phyloP scores from a whole-genome alignment of 148 eudicot species.

The Amaranthus palmeri region DNA sequence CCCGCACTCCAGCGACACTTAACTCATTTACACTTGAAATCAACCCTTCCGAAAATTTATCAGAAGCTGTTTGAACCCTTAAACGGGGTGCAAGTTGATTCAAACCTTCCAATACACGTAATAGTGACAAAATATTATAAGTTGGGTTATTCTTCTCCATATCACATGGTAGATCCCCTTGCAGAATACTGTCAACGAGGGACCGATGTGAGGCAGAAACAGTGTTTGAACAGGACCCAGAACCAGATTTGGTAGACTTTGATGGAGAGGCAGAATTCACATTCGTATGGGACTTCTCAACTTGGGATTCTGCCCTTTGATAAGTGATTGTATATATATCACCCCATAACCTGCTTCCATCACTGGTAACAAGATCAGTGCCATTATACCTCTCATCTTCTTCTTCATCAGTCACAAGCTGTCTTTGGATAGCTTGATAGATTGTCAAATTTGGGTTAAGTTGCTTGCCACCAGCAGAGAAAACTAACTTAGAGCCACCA shows the following conservation, averaged over 20 bases:
- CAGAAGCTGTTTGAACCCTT: conserved; percentile 58
- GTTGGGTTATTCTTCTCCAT: conserved; percentile 79
- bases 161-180: conserved; percentile 92
- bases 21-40: conserved; percentile 55
- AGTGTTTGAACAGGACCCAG: conserved; percentile 33
- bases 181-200: conserved; percentile 83
- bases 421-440: conserved; percentile 90
- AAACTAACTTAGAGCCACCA: conserved; percentile 57
- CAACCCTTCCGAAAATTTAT: conserved; percentile 70
- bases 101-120: conserved; percentile 90
- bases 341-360: conserved; percentile 83
- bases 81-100: conserved; percentile 96
- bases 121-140: conserved; percentile 64
- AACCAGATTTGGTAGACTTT: conserved; percentile 46
- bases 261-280: conserved; percentile 39
- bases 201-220: conserved; percentile 46
- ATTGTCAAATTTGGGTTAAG: conserved; percentile 77
- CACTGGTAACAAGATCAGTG: conserved; percentile 59
- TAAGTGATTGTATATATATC: conserved; percentile 83
- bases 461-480: conserved; percentile 86
- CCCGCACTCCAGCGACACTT: conserved; percentile 41
- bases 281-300: conserved; percentile 45
- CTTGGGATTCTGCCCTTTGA: conserved; percentile 62
- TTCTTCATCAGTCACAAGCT: conserved; percentile 78
- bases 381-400: conserved; percentile 69